Percentiles rank a stretch among this genome's conserved stretches.
Conservation (phyloP, 169 alveolate genomes). For the Besnoitia besnoiti region DNA sequence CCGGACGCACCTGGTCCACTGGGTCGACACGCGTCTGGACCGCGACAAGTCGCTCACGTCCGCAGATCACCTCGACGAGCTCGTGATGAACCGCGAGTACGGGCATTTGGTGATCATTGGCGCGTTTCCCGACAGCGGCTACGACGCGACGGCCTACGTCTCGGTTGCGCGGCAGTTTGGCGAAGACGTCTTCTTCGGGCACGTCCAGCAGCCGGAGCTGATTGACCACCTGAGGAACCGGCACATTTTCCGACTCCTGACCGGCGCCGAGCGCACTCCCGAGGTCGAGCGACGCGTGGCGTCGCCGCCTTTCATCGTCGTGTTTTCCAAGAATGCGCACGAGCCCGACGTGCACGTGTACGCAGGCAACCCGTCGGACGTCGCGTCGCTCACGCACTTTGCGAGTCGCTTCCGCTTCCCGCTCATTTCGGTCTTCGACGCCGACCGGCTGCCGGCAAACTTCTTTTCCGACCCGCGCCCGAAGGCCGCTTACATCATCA, state of each 20-base stretch:
- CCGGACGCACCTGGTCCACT: constrained; percentile 84
- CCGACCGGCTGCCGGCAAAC: constrained; percentile 46
- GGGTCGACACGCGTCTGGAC: constrained; percentile 76
- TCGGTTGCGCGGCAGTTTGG: constrained; percentile 62
- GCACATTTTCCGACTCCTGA: constrained; percentile 47
- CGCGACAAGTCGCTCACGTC: constrained; percentile 58
- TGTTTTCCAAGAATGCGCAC: constrained; percentile 37
- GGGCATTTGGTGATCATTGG: constrained; percentile 58
- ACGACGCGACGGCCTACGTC: constrained; percentile 45
- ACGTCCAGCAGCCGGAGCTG: constrained; percentile 44
- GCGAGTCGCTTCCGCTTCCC: constrained; percentile 63
- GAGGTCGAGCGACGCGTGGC: not conserved
- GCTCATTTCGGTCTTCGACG: constrained; percentile 43
- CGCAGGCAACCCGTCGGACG: constrained; percentile 51
- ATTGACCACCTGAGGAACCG: constrained; percentile 7
- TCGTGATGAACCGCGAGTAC: constrained; percentile 22
- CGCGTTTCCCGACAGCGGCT: constrained; percentile 26
- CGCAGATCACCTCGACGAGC: constrained; percentile 41
- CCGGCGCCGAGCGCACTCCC: not conserved
- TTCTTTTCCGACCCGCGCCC: constrained; percentile 56
- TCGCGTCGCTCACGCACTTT: constrained; percentile 35
- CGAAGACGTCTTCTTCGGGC: constrained; percentile 63
- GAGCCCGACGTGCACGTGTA: constrained; percentile 53
- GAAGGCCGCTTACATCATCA: constrained; percentile 47
- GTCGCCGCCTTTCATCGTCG: constrained; percentile 49